These are phyloP conservation scores for Imleria badia DNA, from an alignment of 768 basidiomycete genomes.

Conservation along the genomic window DNA sequence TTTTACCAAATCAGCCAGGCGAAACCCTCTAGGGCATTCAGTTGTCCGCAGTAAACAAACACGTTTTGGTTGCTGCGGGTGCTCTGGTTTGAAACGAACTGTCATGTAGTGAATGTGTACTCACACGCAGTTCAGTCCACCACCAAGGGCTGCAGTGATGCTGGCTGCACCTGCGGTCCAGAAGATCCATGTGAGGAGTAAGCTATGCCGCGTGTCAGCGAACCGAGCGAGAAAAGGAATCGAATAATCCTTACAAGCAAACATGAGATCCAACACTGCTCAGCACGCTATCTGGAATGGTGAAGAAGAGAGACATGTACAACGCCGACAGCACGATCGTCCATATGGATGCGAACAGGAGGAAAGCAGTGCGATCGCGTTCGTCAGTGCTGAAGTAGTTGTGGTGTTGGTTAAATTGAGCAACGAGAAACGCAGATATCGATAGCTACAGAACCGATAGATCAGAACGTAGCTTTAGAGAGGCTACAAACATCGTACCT, in stretches of 20 bases:
- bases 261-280: slow-evolving; percentile 65
- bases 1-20: slow-evolving; percentile 72
- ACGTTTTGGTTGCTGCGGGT: slow-evolving; percentile 37
- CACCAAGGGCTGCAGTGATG: slow-evolving; percentile 64
- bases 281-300: slow-evolving; percentile 45
- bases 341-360: slow-evolving; percentile 73
- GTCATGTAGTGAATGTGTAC: slow-evolving; percentile 16
- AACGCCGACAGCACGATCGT: slow-evolving; percentile 55
- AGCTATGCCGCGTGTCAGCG: slow-evolving; percentile 37
- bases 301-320: slow-evolving; percentile 55
- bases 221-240: background rate
- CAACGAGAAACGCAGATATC: slow-evolving; percentile 70
- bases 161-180: slow-evolving; percentile 76
- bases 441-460: slow-evolving; percentile 44
- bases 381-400: slow-evolving; percentile 49
- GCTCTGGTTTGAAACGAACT: background rate
- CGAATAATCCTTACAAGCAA: slow-evolving; percentile 49
- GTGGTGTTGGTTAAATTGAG: slow-evolving; percentile 56
- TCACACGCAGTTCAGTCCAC: slow-evolving; percentile 68
- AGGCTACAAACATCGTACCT: slow-evolving; percentile 40
- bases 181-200: slow-evolving; percentile 71
- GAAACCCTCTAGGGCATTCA: slow-evolving; percentile 74
- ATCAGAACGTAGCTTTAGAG: background rate
- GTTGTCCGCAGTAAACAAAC: slow-evolving; percentile 68
- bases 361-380: slow-evolving; percentile 63